A percentile compares a stretch with the other conserved stretches of the same genome.
These are phyloP conservation scores for Russula olivacea DNA, from an alignment of 768 basidiomycete species.

Conservation along the genomic window DNA sequence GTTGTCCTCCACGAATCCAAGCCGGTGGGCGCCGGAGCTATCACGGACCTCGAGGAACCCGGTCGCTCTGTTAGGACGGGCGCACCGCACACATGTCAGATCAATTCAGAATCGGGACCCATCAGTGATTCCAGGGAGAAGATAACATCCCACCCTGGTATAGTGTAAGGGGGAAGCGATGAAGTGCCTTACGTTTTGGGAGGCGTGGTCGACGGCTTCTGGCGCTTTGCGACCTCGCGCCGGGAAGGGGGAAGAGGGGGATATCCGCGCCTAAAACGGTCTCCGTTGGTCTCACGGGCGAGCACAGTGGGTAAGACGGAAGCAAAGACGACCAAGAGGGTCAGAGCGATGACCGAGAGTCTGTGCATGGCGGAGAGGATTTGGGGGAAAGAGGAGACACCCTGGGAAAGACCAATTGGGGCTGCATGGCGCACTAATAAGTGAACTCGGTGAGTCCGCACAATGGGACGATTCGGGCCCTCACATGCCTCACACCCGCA, in stretches of 20 bases:
- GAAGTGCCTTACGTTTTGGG: neutral
- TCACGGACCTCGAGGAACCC: constrained; percentile 8
- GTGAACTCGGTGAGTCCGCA: neutral
- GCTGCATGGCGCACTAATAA: neutral
- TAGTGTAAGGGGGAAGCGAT: neutral
- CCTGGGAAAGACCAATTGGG: neutral
- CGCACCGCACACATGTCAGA: neutral
- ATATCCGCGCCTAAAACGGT: constrained; percentile 11
- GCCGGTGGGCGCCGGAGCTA: neutral
- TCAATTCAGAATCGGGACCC: neutral
- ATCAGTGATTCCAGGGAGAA: neutral
- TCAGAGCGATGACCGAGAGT: neutral
- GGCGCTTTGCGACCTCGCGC: neutral
- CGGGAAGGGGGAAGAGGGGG: constrained; percentile 5
- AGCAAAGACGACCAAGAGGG: neutral
- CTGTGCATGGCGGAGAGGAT: neutral
- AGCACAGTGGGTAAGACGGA: constrained; percentile 2
- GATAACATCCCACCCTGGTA: neutral
- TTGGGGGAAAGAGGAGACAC: neutral
- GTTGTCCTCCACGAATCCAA: neutral
- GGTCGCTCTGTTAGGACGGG: neutral
- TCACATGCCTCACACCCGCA: too few relatives aligned
- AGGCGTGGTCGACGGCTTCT: neutral
- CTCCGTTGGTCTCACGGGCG: constrained; percentile 8
- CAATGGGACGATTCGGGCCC: neutral